A percentile compares a stretch with the other conserved stretches of the same genome.
These are phyloP conservation scores for Saccharomycodes ludwigii DNA, from an alignment of 805 yeast species.

Conservation along the genomic window DNA sequence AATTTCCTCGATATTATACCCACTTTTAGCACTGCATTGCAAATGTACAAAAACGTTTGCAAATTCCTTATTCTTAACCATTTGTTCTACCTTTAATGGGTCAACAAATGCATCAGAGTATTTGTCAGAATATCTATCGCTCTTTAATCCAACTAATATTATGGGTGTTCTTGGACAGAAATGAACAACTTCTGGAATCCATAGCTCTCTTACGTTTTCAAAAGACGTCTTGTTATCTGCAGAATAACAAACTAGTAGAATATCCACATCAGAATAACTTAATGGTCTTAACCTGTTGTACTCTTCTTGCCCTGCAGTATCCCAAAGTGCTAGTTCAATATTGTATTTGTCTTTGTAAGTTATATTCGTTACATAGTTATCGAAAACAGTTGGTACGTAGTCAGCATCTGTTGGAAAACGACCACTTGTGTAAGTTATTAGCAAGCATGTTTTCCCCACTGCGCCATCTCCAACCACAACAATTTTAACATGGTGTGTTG, in stretches of 20 bases:
- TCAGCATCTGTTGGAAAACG: conserved; percentile 43
- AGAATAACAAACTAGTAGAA: conserved; percentile 65
- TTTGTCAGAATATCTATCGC: conserved; percentile 36
- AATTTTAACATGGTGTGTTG: conserved; percentile 32
- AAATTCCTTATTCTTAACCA: conserved; percentile 26
- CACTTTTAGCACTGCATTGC: conserved; percentile 67
- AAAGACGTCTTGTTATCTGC: conserved; percentile 51
- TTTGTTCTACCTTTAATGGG: conserved; percentile 35
- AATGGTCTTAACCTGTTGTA: conserved; percentile 71
- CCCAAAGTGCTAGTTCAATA: conserved; percentile 74
- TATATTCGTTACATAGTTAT: conserved; percentile 56
- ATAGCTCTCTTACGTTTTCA: conserved; percentile 61
- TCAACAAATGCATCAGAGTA: conserved; percentile 19
- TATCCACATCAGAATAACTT: conserved; percentile 67
- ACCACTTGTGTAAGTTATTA: conserved; percentile 54
- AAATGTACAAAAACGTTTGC: conserved; percentile 37
- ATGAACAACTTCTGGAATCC: conserved; percentile 81
- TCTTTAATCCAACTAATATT: conserved; percentile 70
- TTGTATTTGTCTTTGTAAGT: conserved; percentile 32
- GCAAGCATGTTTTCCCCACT: conserved; percentile 77
- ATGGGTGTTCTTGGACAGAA: conserved; percentile 75
- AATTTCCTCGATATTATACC: conserved; percentile 53
- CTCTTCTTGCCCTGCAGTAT: conserved; percentile 85
- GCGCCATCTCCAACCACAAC: conserved; percentile 88
- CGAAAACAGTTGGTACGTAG: conserved; percentile 77